Conservation (phyloP, 1,139 yeast genomes). For the Meyerozyma smithsonii region DNA sequence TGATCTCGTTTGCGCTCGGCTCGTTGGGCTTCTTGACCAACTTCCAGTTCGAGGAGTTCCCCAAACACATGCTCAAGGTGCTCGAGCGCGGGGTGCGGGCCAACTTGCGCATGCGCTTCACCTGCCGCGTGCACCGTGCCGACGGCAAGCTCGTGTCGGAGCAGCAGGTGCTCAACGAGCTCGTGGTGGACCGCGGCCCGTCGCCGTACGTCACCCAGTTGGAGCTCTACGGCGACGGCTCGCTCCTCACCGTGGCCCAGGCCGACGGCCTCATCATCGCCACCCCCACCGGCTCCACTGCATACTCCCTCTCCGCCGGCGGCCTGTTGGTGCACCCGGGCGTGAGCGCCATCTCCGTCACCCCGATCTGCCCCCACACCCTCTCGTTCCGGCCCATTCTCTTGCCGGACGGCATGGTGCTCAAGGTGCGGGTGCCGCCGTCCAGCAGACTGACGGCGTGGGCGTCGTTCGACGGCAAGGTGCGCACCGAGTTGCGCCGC, state of each 20-base stretch:
- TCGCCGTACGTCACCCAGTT: conserved; percentile 81
- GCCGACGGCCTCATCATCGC: conserved; percentile 88
- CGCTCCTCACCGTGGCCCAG: conserved; percentile 76
- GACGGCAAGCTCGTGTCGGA: conserved; percentile 61
- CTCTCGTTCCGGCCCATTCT: conserved; percentile 82
- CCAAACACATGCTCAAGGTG: conserved; percentile 50
- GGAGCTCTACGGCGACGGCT: conserved; percentile 79
- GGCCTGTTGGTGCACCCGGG: conserved; percentile 89
- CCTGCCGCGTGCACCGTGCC: conserved; percentile 58
- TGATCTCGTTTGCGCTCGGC: conserved; percentile 76
- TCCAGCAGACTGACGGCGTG: conserved; percentile 75
- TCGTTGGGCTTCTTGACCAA: conserved; percentile 80
- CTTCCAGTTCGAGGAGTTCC: conserved; percentile 67
- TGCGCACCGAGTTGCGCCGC: conserved; percentile 60
- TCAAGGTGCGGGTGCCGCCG: conserved; percentile 69
- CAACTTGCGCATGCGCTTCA: conserved; percentile 74
- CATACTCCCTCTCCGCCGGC: conserved; percentile 85
- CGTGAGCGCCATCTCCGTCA: conserved; percentile 81
- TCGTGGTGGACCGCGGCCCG: conserved; percentile 85
- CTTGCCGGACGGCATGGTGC: conserved; percentile 78
- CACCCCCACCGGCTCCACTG: conserved; percentile 91
- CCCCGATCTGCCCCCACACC: conserved; percentile 92
- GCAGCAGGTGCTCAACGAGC: conserved; percentile 78
- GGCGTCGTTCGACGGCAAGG: conserved; percentile 88
- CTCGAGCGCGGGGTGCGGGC: conserved; percentile 70